Evolutionary conservation across 768 basidiomycete genomes (phyloP).

Genomic region (Pleurotus giganteus): DNA sequence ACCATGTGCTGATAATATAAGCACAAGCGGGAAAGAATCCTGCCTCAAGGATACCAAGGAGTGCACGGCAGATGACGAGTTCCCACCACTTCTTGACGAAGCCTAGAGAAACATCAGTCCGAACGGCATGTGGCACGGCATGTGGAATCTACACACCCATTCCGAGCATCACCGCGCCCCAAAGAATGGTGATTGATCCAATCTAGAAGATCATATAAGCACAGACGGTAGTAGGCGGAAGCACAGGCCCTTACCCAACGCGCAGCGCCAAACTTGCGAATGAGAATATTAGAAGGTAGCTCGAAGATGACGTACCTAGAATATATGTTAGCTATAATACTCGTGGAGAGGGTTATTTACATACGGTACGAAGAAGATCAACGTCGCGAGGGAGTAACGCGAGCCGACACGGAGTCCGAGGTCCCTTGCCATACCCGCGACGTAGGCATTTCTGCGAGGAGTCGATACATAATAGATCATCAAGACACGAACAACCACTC

Average conservation of each 20-base stretch:
- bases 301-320: slow-evolving; percentile 7
- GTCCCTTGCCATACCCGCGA: slow-evolving; percentile 4
- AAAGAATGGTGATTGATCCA: neutral
- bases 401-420: neutral
- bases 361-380: slow-evolving; percentile 9
- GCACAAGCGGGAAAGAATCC: slow-evolving; percentile 11
- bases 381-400: slow-evolving; percentile 1
- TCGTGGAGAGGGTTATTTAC: neutral
- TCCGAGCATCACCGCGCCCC: slow-evolving; percentile 3
- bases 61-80: slow-evolving; percentile 5
- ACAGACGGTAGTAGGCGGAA: slow-evolving; percentile 18
- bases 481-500: neutral
- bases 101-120: neutral
- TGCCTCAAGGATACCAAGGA: slow-evolving; percentile 3
- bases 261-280: slow-evolving; percentile 7
- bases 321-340: neutral
- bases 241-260: slow-evolving; percentile 24
- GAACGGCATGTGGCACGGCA: neutral
- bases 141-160: neutral
- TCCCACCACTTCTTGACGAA: slow-evolving; percentile 7
- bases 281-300: slow-evolving; percentile 5
- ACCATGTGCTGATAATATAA: slow-evolving; percentile 23
- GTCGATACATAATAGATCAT: neutral
- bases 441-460: neutral
- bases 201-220: neutral